A percentile compares a stretch with the other conserved stretches of the same genome.
Conservation (phyloP, 106 monocot species). For the Apostasia shenzhenica region DNA sequence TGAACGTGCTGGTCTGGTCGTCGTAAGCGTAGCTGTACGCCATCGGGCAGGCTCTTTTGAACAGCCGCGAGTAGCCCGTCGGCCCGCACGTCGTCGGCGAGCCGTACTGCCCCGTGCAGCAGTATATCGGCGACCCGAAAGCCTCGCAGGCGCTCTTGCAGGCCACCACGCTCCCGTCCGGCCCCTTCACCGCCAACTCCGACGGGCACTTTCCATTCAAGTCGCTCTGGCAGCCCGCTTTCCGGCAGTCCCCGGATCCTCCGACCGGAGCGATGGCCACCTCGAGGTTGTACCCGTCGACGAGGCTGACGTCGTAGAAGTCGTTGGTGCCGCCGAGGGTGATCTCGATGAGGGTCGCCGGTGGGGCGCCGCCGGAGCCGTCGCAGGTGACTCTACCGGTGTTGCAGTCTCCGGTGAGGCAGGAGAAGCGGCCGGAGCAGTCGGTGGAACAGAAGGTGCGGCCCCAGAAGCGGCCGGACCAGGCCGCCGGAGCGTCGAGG, state of each 20-base stretch:
- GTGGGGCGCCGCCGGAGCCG: background rate
- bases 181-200: conserved; percentile 3
- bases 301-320: conserved; percentile 17
- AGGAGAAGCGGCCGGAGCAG: background rate
- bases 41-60: conserved; percentile 36
- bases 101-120: conserved; percentile 35
- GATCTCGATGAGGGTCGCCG: conserved; percentile 10
- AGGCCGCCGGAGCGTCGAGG: conserved; percentile 14
- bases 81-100: conserved; percentile 33
- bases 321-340: conserved; percentile 1
- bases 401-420: conserved; percentile 12
- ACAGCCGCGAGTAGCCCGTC: conserved; percentile 30
- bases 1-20: conserved; percentile 32
- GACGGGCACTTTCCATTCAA: conserved; percentile 15
- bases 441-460: background rate
- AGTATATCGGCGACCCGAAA: conserved; percentile 21
- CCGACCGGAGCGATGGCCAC: background rate
- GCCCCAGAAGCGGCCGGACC: conserved; percentile 17
- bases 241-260: background rate
- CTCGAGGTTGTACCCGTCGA: conserved; percentile 19
- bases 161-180: conserved; percentile 23
- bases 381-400: conserved; percentile 3
- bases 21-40: conserved; percentile 51
- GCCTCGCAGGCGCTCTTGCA: conserved; percentile 59
- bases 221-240: conserved; percentile 4